phyloP scores from a whole-genome alignment of 78 protist species.

The Dictyostelium capitatum region DNA sequence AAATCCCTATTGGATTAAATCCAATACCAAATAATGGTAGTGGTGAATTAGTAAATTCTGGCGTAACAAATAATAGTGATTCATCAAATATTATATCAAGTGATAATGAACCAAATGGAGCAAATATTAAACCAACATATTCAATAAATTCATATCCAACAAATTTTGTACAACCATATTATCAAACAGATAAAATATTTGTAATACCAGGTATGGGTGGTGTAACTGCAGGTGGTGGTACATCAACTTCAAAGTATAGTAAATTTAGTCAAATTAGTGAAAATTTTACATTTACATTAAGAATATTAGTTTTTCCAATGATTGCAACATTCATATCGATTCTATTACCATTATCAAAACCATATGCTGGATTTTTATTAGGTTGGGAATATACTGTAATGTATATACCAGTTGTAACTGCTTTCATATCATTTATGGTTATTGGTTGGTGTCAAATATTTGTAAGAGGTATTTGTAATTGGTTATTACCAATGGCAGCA shows the following conservation, averaged over 20 bases:
- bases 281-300: conserved; percentile 7
- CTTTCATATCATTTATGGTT: background rate
- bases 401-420: conserved; percentile 51
- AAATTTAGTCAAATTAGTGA: background rate
- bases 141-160: conserved; percentile 1
- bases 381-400: conserved; percentile 40
- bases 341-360: conserved; percentile 23
- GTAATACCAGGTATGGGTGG: background rate
- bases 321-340: conserved; percentile 23
- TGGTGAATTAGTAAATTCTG: background rate
- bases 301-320: conserved; percentile 26
- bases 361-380: conserved; percentile 17
- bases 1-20: conserved; percentile 1
- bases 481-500: conserved; percentile 9
- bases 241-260: background rate
- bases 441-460: conserved; percentile 48
- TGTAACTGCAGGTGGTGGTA: background rate
- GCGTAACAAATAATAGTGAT: background rate
- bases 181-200: background rate
- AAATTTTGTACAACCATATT: conserved; percentile 13
- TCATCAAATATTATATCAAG: background rate
- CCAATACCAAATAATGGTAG: background rate
- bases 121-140: conserved; percentile 19
- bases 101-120: conserved; percentile 5
- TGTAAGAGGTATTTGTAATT: background rate